Base-by-base conservation (phyloP, 2,329 filamentous ascomycete genomes). In the Chaetomiaceae sp. region DNA sequence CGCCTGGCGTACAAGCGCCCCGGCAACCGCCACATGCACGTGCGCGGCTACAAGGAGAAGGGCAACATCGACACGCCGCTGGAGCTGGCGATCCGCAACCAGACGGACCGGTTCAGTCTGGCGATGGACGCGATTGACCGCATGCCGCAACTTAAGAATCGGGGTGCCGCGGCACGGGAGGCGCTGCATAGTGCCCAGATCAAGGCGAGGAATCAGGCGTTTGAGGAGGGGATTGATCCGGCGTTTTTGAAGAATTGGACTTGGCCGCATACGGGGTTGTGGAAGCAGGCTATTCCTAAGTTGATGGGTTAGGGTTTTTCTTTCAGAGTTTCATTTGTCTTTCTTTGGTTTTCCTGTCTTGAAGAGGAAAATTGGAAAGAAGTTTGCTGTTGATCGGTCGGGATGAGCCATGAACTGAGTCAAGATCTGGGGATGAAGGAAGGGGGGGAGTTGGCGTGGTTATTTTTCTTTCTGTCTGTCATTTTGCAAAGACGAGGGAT, bases 1-100 rank as follows among this genome's bases (percentile, higher is more conserved):
- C 77, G 86, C 44, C 69, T 91, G 59, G 86, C 85, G 0, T 90
- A 89, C 71, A 85, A 86, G 70, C 81, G 86, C 1, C 83, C 82
- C 2, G 86, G 85, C 5, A 80, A 77, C 65, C 7, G 5, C 25
- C 82, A 87, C 67, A 68, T 90, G 55, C 82, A 87, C 60, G 87
- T 91, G n/a, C 76, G 83, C 27, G 87, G 87, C 1, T 91, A 90
- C 73, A 83, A 79, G 63, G 86, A 91, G 73, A 90, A 91, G 76
- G 87, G 87, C 41, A 91, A 90, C 66, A 90, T 90, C 59, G 85
- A 91, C 65, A 90, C 87, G 0, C 87, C 86, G 1, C 79, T 90
- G 17, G 86, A 89, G 69, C 72, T 91, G 56, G 86, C 86, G 23
- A 87, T 90, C 63, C 77, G 86, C 53, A 91, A 91, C 69, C 76